Conservation (phyloP, 108 stramenopile species). For the Cyclotella choctawhatcheeana region DNA sequence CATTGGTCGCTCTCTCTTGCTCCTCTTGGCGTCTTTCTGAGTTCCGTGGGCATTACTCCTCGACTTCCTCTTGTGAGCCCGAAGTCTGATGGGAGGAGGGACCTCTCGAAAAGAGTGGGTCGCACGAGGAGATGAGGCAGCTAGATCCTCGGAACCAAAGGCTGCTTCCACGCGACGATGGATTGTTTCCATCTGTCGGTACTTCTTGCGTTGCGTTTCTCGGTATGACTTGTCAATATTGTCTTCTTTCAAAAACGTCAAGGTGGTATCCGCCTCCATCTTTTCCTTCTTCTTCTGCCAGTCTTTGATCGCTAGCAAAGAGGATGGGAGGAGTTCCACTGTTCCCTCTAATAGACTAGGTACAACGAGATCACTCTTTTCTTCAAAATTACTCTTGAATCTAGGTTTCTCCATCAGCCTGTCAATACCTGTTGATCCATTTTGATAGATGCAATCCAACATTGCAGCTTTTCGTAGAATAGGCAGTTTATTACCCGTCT, state of each 20-base stretch:
- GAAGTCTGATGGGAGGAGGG: slow-evolving; percentile 6
- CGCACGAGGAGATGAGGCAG: slow-evolving; percentile 1
- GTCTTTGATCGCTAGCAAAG: slow-evolving; percentile 30
- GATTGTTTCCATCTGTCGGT: slow-evolving; percentile 23
- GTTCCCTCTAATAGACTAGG: slow-evolving; percentile 72
- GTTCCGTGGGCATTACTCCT: background rate
- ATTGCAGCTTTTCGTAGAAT: slow-evolving; percentile 78
- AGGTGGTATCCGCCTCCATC: slow-evolving; percentile 24
- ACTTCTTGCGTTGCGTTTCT: slow-evolving; percentile 29
- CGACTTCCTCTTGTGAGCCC: slow-evolving; percentile 9
- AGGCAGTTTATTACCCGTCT: slow-evolving; percentile 70
- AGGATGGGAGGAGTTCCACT: slow-evolving; percentile 55
- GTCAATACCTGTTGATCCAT: slow-evolving; percentile 54
- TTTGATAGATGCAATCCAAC: slow-evolving; percentile 59
- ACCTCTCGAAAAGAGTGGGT: background rate
- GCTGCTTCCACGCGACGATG: slow-evolving; percentile 31
- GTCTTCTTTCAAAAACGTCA: slow-evolving; percentile 30
- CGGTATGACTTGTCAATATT: slow-evolving; percentile 36
- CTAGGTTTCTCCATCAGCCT: slow-evolving; percentile 48
- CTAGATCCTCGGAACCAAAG: slow-evolving; percentile 26
- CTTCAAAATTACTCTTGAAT: slow-evolving; percentile 59
- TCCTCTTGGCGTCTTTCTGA: background rate
- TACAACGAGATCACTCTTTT: slow-evolving; percentile 53
- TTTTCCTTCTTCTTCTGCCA: slow-evolving; percentile 44
- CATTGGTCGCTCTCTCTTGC: background rate